phyloP scores from a whole-genome alignment of 192 early-diverging fungal species.

The Coemansia sp. region DNA sequence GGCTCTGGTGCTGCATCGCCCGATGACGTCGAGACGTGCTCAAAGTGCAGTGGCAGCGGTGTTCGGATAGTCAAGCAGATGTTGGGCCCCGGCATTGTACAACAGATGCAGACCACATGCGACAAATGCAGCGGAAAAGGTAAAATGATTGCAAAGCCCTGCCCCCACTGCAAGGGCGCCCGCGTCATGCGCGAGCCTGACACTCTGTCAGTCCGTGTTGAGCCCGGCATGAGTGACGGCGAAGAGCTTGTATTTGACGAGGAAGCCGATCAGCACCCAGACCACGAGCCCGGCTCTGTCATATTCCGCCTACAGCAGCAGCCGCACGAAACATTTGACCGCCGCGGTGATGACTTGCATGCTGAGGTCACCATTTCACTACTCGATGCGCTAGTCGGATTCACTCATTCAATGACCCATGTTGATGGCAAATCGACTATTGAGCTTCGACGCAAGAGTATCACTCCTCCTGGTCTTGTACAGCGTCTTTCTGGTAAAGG shows the following conservation, averaged over 20 bases:
- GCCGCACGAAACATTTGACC: constrained; percentile 72
- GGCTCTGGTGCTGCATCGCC: constrained; percentile 85
- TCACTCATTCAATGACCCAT: constrained; percentile 71
- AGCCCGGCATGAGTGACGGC: constrained; percentile 81
- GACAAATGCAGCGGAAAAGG: constrained; percentile 89
- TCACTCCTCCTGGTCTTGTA: constrained; percentile 71
- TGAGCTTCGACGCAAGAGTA: constrained; percentile 56
- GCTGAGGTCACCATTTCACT: constrained; percentile 76
- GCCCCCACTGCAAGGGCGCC: constrained; percentile 77
- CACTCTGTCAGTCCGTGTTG: constrained; percentile 73
- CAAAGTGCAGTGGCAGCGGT: constrained; percentile 76
- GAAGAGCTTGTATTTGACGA: constrained; percentile 75
- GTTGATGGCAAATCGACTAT: constrained; percentile 73
- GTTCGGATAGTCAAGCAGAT: constrained; percentile 78
- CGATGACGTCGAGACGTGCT: constrained; percentile 84
- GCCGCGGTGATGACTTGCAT: constrained; percentile 75
- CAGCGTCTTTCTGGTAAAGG: constrained; percentile 78
- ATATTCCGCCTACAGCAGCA: constrained; percentile 71
- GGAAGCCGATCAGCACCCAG: constrained; percentile 90
- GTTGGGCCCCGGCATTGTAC: constrained; percentile 90
- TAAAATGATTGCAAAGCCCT: constrained; percentile 77
- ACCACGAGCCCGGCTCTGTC: constrained; percentile 82
- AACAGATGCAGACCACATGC: constrained; percentile 92
- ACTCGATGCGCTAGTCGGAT: constrained; percentile 76
- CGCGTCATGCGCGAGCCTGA: constrained; percentile 85